Evolutionary conservation across 352 stramenopile genomes (phyloP).

Genomic region (Phytophthora palmivora): DNA sequence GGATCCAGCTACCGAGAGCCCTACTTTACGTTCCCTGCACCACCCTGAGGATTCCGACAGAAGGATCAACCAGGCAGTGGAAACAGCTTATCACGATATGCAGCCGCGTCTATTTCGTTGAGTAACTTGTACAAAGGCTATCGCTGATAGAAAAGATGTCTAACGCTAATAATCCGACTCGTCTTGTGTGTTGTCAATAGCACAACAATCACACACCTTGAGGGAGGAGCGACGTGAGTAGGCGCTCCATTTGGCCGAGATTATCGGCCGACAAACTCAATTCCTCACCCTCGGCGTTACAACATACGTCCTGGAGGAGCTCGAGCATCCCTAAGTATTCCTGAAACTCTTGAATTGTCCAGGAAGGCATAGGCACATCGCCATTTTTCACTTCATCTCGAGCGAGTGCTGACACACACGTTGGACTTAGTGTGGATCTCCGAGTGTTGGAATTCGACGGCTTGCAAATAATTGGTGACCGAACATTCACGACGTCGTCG

Average conservation of each 20-base stretch:
- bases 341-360: conserved; percentile 50
- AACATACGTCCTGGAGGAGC: conserved; percentile 45
- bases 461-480: conserved; percentile 44
- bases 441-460: neutral
- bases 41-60: conserved; percentile 8
- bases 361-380: conserved; percentile 25
- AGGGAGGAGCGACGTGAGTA: conserved; percentile 52
- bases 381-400: conserved; percentile 11
- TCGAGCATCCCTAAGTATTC: conserved; percentile 52
- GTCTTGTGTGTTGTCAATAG: conserved; percentile 9
- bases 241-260: conserved; percentile 53
- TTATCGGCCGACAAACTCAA: conserved; percentile 43
- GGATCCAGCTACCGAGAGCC: conserved; percentile 12
- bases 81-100: conserved; percentile 37
- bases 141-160: conserved; percentile 24
- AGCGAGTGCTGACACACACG: conserved; percentile 28
- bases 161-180: conserved; percentile 29
- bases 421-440: conserved; percentile 29
- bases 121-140: conserved; percentile 36
- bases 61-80: conserved; percentile 20
- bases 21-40: conserved; percentile 14
- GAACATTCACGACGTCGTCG: conserved; percentile 45
- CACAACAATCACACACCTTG: conserved; percentile 28
- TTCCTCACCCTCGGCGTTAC: conserved; percentile 25
- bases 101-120: conserved; percentile 50